These are phyloP conservation scores for Ulmus americana DNA, from an alignment of 331 rosid genomes.

Conservation along the genomic window DNA sequence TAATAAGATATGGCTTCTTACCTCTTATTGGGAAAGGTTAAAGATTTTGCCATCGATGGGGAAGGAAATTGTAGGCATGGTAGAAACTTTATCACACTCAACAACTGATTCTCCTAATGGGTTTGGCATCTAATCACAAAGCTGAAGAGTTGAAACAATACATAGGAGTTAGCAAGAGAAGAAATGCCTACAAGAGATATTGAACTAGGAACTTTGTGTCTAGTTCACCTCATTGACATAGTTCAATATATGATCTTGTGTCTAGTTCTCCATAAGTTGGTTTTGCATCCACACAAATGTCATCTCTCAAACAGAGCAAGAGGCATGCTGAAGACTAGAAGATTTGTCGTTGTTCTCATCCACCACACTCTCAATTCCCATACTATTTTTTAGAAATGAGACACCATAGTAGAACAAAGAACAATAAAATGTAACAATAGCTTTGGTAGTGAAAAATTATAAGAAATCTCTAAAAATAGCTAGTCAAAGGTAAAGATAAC, in stretches of 20 bases:
- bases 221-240: conserved; percentile 53
- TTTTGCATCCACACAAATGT: conserved; percentile 81
- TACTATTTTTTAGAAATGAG: conserved; percentile 28
- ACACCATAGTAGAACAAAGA: neutral
- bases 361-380: conserved; percentile 74
- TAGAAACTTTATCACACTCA: conserved; percentile 54
- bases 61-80: conserved; percentile 76
- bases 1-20: conserved; percentile 25
- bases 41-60: conserved; percentile 62
- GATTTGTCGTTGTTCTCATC: conserved; percentile 39
- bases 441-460: neutral
- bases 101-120: conserved; percentile 57
- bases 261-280: conserved; percentile 64
- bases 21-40: conserved; percentile 58
- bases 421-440: neutral
- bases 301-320: conserved; percentile 84
- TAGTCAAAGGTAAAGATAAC: neutral
- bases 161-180: conserved; percentile 21
- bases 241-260: conserved; percentile 47
- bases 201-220: neutral
- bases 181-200: conserved; percentile 4
- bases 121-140: conserved; percentile 67
- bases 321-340: conserved; percentile 42
- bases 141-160: conserved; percentile 41
- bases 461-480: neutral